Evolutionary conservation across 371 early-diverging fungal genomes (phyloP), one percentile per base, ranked within the genome.

Genomic region (Mortierella sp.): DNA sequence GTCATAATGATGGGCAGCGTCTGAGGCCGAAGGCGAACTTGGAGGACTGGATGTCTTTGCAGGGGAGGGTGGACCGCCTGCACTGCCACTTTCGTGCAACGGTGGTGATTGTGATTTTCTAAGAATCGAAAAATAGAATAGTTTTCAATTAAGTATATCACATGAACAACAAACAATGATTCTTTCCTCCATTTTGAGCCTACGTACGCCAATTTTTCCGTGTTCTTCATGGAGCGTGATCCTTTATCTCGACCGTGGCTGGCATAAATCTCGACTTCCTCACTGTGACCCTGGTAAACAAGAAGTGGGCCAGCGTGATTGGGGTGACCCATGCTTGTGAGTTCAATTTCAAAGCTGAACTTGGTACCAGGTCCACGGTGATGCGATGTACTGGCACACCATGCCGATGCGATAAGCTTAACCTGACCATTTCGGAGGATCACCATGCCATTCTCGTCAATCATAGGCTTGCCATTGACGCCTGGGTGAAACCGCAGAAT

Each of bases 381-480:
- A 32, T 76, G 76, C 2, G 76, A 76, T 34, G 76, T 76, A 22
- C 71, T 70, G 23, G 76, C 76, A 28, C 76, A 76, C 76, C 76
- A 76, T 23, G 76, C 76, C 5, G 76, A 76, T 9, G 76, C 76
- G 59, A 76, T 76, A 59, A 76, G 49, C 57, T 76, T 76, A 64
- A 76, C 61, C 42, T 76, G 76, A 17, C 76, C 76, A 37, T 71
- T 61, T 3, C 71, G 67, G 12, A 76, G 68, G 2, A 71, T 47
- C 8, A 76, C 76, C 71, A 76, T 76, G 54, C 76, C 76, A 49
- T 76, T 76, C 72, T 76, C 76, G 22, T 76, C 76, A 58, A 76
- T 76, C 76, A 76, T 76, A 28, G 76, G 76, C 61, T 76, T 76
- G 34, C 76, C 76, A 37, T 76, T 76, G 43, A 76, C 76, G 55